phyloP scores from a whole-genome alignment of 169 alveolate species.

The Plasmodium gonderi region DNA sequence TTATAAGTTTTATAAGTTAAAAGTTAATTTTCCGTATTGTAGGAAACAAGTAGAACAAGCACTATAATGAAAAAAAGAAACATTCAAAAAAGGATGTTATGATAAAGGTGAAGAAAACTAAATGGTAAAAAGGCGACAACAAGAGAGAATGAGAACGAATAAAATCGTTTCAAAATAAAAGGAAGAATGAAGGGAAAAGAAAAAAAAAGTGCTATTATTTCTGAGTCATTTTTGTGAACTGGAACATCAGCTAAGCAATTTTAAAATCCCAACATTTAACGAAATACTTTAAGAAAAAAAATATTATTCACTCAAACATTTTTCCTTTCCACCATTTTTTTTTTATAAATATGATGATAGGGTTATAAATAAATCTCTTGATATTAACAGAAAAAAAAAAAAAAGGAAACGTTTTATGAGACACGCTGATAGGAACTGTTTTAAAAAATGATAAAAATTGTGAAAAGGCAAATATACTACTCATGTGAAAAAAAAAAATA shows the following conservation, averaged over 20 bases:
- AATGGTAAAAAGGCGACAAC: too few species aligned
- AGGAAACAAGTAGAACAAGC: background rate
- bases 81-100: too few species aligned
- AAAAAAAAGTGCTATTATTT: background rate
- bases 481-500: conserved; percentile 71
- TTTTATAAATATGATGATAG: conserved; percentile 1
- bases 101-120: too few species aligned
- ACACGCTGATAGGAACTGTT: background rate
- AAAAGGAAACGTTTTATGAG: background rate
- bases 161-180: background rate
- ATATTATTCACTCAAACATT: background rate
- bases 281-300: background rate
- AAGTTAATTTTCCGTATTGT: background rate
- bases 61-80: background rate
- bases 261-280: background rate
- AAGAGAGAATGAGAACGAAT: background rate
- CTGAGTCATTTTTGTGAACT: background rate
- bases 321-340: background rate
- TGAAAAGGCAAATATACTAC: conserved; percentile 56
- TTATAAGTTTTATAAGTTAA: background rate
- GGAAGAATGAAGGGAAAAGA: background rate
- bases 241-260: background rate
- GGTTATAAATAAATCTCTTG: background rate
- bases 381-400: background rate
- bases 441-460: conserved; percentile 50